Evolutionary conservation across 257 asterid genomes (phyloP).

Genomic region (Fraxinus pennsylvanica): DNA sequence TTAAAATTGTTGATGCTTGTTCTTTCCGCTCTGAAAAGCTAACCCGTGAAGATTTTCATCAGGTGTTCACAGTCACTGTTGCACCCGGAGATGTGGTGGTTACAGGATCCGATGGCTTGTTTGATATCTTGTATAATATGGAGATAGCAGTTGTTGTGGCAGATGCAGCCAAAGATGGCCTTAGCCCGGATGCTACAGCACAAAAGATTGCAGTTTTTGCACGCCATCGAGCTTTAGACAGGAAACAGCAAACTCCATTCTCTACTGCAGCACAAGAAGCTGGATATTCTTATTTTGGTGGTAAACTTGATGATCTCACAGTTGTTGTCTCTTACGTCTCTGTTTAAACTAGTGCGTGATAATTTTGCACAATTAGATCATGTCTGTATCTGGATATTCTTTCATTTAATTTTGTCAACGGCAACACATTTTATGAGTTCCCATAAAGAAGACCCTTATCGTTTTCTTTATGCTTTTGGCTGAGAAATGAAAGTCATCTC

Average conservation of each 20-base stretch:
- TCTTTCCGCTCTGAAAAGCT: neutral
- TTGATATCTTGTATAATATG: conserved; percentile 64
- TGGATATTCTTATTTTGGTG: conserved; percentile 63
- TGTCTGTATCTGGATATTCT: no score
- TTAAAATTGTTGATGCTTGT: neutral
- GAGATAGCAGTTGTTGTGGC: conserved; percentile 62
- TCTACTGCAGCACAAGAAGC: conserved; percentile 73
- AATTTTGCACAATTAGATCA: neutral
- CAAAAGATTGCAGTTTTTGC: conserved; percentile 62
- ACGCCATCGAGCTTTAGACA: conserved; percentile 62
- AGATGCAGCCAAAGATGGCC: conserved; percentile 47
- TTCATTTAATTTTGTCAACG: neutral
- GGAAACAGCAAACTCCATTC: conserved; percentile 56
- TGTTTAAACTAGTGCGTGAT: no score
- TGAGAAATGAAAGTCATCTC: neutral
- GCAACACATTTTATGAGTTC: neutral
- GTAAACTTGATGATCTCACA: conserved; percentile 83
- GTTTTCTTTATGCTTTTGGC: neutral
- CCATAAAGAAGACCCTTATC: neutral
- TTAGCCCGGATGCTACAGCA: conserved; percentile 61
- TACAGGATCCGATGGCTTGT: conserved; percentile 86
- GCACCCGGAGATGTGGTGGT: conserved; percentile 67
- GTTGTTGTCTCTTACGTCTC: conserved; percentile 32
- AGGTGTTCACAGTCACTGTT: conserved; percentile 70
- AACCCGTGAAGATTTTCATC: neutral